These are phyloP conservation scores for Alternaria atra DNA, from an alignment of 2,329 filamentous ascomycete species.

Conservation along the genomic window DNA sequence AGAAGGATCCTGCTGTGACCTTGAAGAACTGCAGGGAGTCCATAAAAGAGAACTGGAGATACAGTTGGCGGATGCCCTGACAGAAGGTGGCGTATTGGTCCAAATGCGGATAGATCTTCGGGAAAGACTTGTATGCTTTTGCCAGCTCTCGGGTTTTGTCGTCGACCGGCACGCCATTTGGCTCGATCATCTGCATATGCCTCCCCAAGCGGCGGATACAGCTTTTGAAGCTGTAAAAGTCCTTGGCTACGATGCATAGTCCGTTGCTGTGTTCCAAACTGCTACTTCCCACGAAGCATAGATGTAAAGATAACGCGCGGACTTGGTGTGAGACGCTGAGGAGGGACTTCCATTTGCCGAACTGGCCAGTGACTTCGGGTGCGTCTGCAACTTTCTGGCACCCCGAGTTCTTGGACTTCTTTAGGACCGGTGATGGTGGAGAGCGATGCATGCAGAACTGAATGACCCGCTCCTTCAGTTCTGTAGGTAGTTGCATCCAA, in stretches of 20 bases:
- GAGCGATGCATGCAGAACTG: slow-evolving; percentile 27
- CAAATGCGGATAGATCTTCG: slow-evolving; percentile 34
- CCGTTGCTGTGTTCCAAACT: slow-evolving; percentile 5
- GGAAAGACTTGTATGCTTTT: slow-evolving; percentile 25
- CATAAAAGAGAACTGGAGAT: slow-evolving; percentile 29
- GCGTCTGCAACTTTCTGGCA: not conserved
- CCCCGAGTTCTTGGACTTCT: not conserved
- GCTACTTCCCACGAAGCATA: slow-evolving; percentile 32
- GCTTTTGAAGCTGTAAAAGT: not conserved
- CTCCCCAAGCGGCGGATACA: slow-evolving; percentile 24
- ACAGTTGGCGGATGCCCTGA: slow-evolving; percentile 39
- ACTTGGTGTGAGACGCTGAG: slow-evolving; percentile 36
- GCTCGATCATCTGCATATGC: slow-evolving; percentile 24
- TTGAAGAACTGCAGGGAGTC: slow-evolving; percentile 40
- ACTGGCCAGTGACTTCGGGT: slow-evolving; percentile 26
- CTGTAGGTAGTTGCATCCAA: slow-evolving; percentile 35
- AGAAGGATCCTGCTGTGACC: slow-evolving; percentile 25
- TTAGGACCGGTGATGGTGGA: not conserved
- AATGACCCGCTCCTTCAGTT: slow-evolving; percentile 39
- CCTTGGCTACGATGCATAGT: slow-evolving; percentile 13
- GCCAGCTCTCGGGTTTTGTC: slow-evolving; percentile 11
- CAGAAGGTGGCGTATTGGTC: slow-evolving; percentile 32
- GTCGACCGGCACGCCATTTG: slow-evolving; percentile 17
- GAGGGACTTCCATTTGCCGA: slow-evolving; percentile 28
- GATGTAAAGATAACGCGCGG: slow-evolving; percentile 28